Conservation (phyloP, 1,139 yeast species). For the Saccharomycopsis crataegensis region DNA sequence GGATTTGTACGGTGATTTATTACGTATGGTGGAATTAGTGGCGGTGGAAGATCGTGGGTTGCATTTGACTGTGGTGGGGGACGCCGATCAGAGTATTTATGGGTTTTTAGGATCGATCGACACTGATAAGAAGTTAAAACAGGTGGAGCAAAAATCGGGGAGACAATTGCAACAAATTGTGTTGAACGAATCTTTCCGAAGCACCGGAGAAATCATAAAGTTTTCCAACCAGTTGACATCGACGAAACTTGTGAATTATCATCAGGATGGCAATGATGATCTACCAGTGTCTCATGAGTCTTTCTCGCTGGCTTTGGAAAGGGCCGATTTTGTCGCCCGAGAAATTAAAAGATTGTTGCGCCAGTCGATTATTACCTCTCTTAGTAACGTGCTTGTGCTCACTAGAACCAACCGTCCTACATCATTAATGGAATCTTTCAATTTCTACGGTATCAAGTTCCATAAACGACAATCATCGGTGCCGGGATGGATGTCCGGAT, state of each 20-base stretch:
- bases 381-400: background rate
- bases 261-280: background rate
- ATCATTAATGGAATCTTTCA: too few relatives aligned
- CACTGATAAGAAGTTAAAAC: slow-evolving; percentile 17
- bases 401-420: too few relatives aligned
- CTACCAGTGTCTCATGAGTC: background rate
- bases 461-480: too few relatives aligned
- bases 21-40: slow-evolving; percentile 22
- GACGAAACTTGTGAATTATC: background rate
- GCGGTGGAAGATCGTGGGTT: slow-evolving; percentile 29
- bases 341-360: slow-evolving; percentile 41
- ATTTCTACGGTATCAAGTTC: too few relatives aligned
- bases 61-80: slow-evolving; percentile 66
- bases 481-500: too few relatives aligned
- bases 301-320: background rate
- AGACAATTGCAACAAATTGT: slow-evolving; percentile 27
- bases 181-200: slow-evolving; percentile 48
- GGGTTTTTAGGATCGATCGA: slow-evolving; percentile 50
- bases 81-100: slow-evolving; percentile 65
- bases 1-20: slow-evolving; percentile 52
- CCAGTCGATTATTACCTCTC: slow-evolving; percentile 36
- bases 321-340: slow-evolving; percentile 26
- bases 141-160: background rate
- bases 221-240: slow-evolving; percentile 31
- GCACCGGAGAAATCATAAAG: slow-evolving; percentile 47